Evolutionary conservation across 768 basidiomycete species (phyloP).

Genomic region (Fistulinella prunicolor): DNA sequence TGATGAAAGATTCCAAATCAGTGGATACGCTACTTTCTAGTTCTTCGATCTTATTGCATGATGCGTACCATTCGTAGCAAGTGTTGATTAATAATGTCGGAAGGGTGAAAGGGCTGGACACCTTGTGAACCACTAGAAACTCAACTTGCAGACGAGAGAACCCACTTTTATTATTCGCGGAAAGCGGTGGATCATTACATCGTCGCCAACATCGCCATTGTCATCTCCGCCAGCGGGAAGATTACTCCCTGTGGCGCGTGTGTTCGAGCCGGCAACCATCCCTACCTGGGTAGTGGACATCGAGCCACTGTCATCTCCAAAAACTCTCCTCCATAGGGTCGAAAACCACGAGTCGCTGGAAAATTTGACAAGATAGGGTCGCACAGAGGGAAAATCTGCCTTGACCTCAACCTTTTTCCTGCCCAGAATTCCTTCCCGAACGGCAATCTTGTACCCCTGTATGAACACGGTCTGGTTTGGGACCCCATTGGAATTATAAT

Average conservation of each 20-base stretch:
- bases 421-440: neutral
- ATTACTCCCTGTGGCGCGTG: neutral
- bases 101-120: constrained; percentile 9
- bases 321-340: no score
- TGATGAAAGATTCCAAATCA: neutral
- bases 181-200: neutral
- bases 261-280: neutral
- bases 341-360: neutral
- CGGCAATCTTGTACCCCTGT: constrained; percentile 24
- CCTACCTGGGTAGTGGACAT: neutral
- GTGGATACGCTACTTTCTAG: neutral
- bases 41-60: neutral
- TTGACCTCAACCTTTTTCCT: constrained; percentile 1
- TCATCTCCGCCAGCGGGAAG: neutral
- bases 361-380: neutral
- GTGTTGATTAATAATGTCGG: constrained; percentile 6
- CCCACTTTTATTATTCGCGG: neutral
- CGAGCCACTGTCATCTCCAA: neutral
- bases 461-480: constrained; percentile 29
- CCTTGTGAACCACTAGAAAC: neutral
- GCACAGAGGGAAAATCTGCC: neutral
- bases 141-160: neutral
- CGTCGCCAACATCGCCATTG: neutral
- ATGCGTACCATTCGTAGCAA: neutral
- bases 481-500: neutral